Percentiles rank a stretch among this genome's conserved stretches.
These are phyloP conservation scores for Raphanus hybrid DNA, from an alignment of 441 rosid species.

Conservation along the genomic window DNA sequence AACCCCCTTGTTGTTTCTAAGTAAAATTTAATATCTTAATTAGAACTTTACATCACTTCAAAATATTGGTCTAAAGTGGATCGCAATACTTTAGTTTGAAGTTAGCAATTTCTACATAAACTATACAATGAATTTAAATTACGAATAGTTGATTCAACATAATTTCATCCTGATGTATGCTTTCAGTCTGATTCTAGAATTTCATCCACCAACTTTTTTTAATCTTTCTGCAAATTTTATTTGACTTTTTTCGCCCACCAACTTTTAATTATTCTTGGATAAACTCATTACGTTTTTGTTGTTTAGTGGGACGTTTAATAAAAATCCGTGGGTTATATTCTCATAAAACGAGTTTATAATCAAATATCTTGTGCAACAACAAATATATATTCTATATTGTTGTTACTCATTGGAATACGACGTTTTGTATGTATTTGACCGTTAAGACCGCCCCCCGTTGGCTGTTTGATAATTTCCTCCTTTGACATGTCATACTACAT, in stretches of 20 bases:
- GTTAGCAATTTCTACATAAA: constrained; percentile 14
- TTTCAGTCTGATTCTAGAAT: constrained; percentile 5
- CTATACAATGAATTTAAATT: constrained; percentile 2
- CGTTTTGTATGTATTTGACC: constrained; percentile 40
- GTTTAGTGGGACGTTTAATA: background rate
- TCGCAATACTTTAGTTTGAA: constrained; percentile 24
- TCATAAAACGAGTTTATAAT: background rate
- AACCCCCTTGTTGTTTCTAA: constrained; percentile 7
- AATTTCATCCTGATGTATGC: background rate
- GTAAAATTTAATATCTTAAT: background rate
- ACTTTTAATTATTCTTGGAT: background rate
- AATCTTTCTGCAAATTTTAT: background rate
- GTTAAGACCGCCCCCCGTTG: constrained; percentile 27
- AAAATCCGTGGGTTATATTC: background rate
- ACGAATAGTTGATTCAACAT: background rate
- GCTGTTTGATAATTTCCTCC: constrained; percentile 29
- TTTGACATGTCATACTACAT: constrained; percentile 2
- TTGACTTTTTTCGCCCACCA: constrained; percentile 14
- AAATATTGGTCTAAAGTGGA: constrained; percentile 32
- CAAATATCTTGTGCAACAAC: constrained; percentile 7
- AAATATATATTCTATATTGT: background rate
- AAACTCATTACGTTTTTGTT: background rate
- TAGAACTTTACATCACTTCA: constrained; percentile 20
- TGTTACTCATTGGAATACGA: constrained; percentile 6
- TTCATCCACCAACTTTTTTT: constrained; percentile 8